Base-by-base conservation (phyloP, 768 basidiomycete species). In the Mycena maculata region DNA sequence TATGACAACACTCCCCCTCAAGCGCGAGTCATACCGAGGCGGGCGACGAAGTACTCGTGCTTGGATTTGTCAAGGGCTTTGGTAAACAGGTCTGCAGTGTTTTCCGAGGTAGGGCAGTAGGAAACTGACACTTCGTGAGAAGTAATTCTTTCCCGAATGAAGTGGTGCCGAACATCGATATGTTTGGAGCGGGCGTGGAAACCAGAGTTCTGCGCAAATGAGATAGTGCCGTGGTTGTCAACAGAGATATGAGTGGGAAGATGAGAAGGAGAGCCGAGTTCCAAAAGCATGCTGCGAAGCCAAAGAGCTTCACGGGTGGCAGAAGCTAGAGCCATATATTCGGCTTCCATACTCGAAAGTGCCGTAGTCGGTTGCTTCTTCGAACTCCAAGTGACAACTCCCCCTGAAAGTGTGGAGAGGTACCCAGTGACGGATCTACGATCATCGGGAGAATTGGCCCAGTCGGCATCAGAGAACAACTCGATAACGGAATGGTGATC, bases 11-110 rank as follows among this genome's bases (percentile, higher is more conserved):
- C 53, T 55, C 54, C 54, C 54, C 54, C 54, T 56, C 41, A 56
- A 56, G 54, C 54, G 16, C 54, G 54, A 56, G 54, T 56, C 54
- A 56, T 44, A 56, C 54, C 54, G 54, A 56, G 54, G 27, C 54
- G 54, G 20, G 39, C 16, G 54, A 56, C 54, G 41, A 56, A 56
- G 54, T 56, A 56, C 54, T 54, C 53, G 53, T 54, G 53, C 53
- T 56, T 56, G 54, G 39, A 56, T 22, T 56, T 56, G 54, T 56
- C 54, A 4, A 56, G 54, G 11, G 54, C 15, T 30, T 56, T 56
- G 36, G 54, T 56, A 12, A 56, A 56, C 27, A 56, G 12, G 28
- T 56, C 54, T 23, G 53, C 53, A 9, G 53, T 54, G 38, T 54
- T 54, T 27, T 54, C 53, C 53, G 53, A 54, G 53, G 53, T 54